phyloP scores from a whole-genome alignment of 2,329 filamentous ascomycete species.

The Paracorniculantispora psalliotae region DNA sequence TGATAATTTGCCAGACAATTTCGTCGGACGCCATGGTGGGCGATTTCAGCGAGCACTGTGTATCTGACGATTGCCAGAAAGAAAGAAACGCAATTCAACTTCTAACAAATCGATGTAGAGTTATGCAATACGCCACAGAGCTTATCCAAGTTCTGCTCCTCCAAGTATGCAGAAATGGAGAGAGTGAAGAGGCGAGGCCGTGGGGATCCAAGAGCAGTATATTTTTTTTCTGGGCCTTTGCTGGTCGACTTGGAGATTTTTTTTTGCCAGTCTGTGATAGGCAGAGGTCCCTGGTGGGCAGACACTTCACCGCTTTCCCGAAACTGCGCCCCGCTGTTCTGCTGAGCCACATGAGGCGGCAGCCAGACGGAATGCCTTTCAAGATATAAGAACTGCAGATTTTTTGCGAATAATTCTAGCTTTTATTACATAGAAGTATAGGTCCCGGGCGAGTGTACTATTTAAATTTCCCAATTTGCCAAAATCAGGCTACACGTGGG shows the following conservation, averaged over 20 bases:
- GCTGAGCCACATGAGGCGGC: slow-evolving; percentile 2
- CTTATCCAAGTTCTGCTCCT: not conserved
- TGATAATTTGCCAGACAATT: slow-evolving; percentile 95
- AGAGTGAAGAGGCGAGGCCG: not conserved
- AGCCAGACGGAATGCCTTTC: slow-evolving; percentile 1
- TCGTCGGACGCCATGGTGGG: slow-evolving; percentile 80
- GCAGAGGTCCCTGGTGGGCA: slow-evolving; percentile 14
- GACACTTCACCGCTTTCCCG: slow-evolving; percentile 22
- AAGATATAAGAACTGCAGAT: too few species aligned
- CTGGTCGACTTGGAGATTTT: slow-evolving; percentile 15
- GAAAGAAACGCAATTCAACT: not conserved
- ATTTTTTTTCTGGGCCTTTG: slow-evolving; percentile 13
- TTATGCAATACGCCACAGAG: not conserved
- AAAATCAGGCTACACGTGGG: too few species aligned
- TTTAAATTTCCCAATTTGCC: too few species aligned
- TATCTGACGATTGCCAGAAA: not conserved
- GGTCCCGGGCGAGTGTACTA: too few species aligned
- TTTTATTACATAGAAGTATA: too few species aligned
- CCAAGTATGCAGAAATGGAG: not conserved
- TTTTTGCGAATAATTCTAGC: too few species aligned
- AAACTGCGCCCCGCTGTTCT: not conserved
- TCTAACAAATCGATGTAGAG: too few species aligned
- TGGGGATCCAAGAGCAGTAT: slow-evolving; percentile 9
- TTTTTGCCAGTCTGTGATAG: slow-evolving; percentile 19
- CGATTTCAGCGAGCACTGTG: not conserved